Evolutionary conservation across 148 eudicot species (phyloP).

Genomic region (Arbutus unedo): DNA sequence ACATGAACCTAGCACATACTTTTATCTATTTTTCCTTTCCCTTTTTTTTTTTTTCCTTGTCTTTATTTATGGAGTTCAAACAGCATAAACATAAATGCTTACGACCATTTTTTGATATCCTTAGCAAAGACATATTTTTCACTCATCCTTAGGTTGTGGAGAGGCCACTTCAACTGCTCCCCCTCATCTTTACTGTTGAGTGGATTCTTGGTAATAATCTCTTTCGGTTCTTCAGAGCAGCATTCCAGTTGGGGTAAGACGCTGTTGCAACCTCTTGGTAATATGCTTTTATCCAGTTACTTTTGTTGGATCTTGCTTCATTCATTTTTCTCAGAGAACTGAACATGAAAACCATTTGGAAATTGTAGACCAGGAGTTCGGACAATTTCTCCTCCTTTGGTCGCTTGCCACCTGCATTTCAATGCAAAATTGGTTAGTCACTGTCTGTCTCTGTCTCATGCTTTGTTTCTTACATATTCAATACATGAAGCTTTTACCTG

Average conservation of each 20-base stretch:
- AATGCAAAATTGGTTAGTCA: slow-evolving; percentile 1
- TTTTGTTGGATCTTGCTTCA: slow-evolving; percentile 8
- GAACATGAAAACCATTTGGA: slow-evolving; percentile 60
- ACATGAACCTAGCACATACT: neutral
- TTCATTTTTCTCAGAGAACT: slow-evolving; percentile 27
- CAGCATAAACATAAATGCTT: neutral
- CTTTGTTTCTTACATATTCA: neutral
- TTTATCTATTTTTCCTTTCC: neutral
- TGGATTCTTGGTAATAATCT: neutral
- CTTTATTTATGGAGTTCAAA: neutral
- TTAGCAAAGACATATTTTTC: neutral
- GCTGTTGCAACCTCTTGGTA: neutral
- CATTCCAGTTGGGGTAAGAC: neutral
- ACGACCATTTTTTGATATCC: neutral
- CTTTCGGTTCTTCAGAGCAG: neutral
- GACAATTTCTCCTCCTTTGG: slow-evolving; percentile 58
- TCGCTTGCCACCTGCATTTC: slow-evolving; percentile 48
- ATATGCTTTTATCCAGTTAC: neutral
- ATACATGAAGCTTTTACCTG: slow-evolving; percentile 33
- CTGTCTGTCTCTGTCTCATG: slow-evolving; percentile 6
- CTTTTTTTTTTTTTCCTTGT: too few species aligned
- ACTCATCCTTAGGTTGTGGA: neutral
- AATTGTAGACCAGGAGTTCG: slow-evolving; percentile 68
- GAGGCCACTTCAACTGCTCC: neutral
- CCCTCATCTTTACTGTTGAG: neutral